Evolutionary conservation across 768 basidiomycete species (phyloP), one percentile per base, ranked within the genome.

Genomic region (Obba rivulosa): DNA sequence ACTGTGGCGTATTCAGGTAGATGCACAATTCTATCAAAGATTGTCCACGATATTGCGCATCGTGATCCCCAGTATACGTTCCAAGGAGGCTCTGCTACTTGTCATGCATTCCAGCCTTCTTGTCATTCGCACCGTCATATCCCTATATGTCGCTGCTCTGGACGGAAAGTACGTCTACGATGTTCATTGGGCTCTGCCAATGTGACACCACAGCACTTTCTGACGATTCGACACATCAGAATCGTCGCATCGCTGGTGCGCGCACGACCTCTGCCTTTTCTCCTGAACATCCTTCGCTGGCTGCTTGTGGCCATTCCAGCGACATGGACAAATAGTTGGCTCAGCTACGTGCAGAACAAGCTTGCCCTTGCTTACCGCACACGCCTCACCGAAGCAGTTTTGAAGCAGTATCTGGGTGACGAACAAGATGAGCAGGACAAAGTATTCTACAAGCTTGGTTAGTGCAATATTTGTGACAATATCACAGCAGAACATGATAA

Each of bases 241-340:
- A 97, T 98, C 56, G 95, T 98, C 4, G 91, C 94, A 3, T 92
- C 90, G 41, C 79, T 99, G 9, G 95, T 99, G 25, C 84, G 92
- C 48, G 91, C 88, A 7, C 81, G 85, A 58, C 81, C 89, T 2
- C 56, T 74, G 2, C 73, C 83, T 45, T 97, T 98, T 70, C 75
- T 92, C 25, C 67, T 77, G 51, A 92, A 96, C 52, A 93, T 99
- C 52, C 66, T 85, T 25, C 80, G 83, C 42, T 99, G 95, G 95
- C 73, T 97, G 11, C 69, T 90, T 8, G 86, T 98, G 13, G 95
- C 95, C 24, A 81, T 94, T 46, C 92, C 92, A 0, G 92, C 92
- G 2, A 94, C 92, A 16, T 91, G 88, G 83, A 88, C 87, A 3
- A 92, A 93, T 61, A 87, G 85, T 52, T 92, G 90, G 89, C 74